Evolutionary conservation across 805 yeast genomes (phyloP), one percentile per base, ranked within the genome.

Genomic region (Dipodascus geniculatus): DNA sequence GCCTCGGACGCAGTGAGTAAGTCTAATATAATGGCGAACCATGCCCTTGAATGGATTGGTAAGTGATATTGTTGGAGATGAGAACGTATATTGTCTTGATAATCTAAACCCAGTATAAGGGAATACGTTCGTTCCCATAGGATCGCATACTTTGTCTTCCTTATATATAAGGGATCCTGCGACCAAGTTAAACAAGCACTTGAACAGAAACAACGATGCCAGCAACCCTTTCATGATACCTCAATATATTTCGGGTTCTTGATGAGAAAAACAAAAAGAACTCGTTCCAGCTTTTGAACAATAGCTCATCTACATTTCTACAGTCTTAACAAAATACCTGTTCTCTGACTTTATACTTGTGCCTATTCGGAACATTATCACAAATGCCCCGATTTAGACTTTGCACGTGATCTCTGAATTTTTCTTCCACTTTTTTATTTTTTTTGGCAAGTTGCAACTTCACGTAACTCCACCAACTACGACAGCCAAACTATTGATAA

Each of bases 21-120:
- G 57, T 2, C 75, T 64, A 17, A 81, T 63, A 56, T 71, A 73
- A 54, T 74, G 79, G 53, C 70, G 61, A 54, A 72, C 58, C 44
- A 38, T 38, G 44, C 44, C 44, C 20, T 38, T 38, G 20, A 38
- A n/a, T 11, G 44, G 44, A 38, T 38, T 38, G 4, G 11, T 38
- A 17, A 38, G 20, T n/a, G 44, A 38, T 38, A 38, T n/a, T 9
- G 44, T 16, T 4, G 74, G 71, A 42, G 74, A 66, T 49, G 73
- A 75, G 22, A 74, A 62, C 22, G 73, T 69, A 55, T 74, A 76
- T 20, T 76, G 73, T 51, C 82, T 69, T 51, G 75, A 74, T 1
- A 82, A 66, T 53, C 76, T 76, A 59, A 80, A 78, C 0, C 88
- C 88, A 0, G 81, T 71, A 58, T 74, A 82, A 0, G 76, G 73